A percentile compares a stretch with the other conserved stretches of the same genome.
Conservation (phyloP, 78 protist species). For the Dictyostelium intermedium region DNA sequence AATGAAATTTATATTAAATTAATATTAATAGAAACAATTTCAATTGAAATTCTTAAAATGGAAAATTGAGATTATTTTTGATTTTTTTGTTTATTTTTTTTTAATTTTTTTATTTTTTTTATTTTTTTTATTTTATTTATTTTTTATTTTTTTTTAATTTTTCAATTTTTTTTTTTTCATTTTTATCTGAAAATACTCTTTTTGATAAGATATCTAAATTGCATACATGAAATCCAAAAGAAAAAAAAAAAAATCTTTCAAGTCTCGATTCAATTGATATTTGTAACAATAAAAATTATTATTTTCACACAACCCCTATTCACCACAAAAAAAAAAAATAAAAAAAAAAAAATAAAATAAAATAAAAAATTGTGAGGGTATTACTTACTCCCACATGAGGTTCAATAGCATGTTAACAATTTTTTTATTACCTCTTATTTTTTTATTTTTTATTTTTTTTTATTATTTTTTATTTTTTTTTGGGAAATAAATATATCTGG, state of each 20-base stretch:
- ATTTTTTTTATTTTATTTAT: not conserved
- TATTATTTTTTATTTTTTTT: too few species aligned
- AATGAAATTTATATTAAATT: not conserved
- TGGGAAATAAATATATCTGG: not conserved
- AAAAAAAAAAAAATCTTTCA: not conserved
- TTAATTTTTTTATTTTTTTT: not conserved
- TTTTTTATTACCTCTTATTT: too few species aligned
- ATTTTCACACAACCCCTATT: not conserved
- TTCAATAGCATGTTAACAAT: not conserved
- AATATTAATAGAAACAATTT: not conserved
- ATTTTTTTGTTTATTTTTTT: not conserved
- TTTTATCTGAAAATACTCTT: not conserved
- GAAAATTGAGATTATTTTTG: not conserved
- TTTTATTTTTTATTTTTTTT: too few species aligned
- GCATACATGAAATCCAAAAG: not conserved
- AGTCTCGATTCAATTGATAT: not conserved
- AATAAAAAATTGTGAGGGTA: too few species aligned
- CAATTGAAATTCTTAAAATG: not conserved
- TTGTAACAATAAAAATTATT: not conserved
- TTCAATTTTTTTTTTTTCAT: not conserved
- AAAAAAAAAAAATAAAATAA: not conserved
- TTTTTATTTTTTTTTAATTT: not conserved
- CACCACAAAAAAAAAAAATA: not conserved
- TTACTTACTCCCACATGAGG: not conserved
- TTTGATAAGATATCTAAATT: not conserved